Base-by-base conservation (phyloP, 2,329 filamentous ascomycete genomes). In the Fusarium denticulatum region DNA sequence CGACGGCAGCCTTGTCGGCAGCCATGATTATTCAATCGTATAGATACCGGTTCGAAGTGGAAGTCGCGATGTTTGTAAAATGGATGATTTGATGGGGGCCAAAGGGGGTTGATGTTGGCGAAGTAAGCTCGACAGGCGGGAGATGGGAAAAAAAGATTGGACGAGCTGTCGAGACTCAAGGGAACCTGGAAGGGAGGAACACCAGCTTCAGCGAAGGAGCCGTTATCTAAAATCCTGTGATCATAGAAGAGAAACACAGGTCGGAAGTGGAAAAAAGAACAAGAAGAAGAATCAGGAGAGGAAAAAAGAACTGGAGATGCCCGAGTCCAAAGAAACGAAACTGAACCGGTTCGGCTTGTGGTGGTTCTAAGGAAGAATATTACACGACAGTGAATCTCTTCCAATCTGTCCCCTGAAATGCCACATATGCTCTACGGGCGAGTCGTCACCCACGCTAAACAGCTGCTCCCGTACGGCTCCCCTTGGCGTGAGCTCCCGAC, bases 1-100 rank as follows among this genome's bases (percentile, higher is more conserved):
- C 89, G 81, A 87, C 83, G 78, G 85, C 84, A 79, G 86, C 85
- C 82, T 86, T 87, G 65, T 86, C 85, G 79, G 85, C 84, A 77
- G 88, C 87, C 88, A 90, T 90, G 78, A 61, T 77, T 77, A 64
- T 71, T 77, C 68, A 64, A 76, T 75, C 67, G 69, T 65, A 62
- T 53, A 34, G 56, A 28, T 28, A 16, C 28, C 59, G 56, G 52
- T n/a, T 60, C 55, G 58, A 43, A 30, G 37, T 49, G 24, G 39
- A 65, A 28, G 39, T 66, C 22, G 64, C 13, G 52, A 56, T 52
- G 67, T 60, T 65, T 67, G 55, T 50, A 61, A 55, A 60, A 55
- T 46, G 62, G 47, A 46, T 72, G 68, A 40, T 34, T 42, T 43
- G 72, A 61, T 67, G 65, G 22, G 70, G 53, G 57, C 55, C 69